phyloP scores from a whole-genome alignment of 192 early-diverging fungal species.

The Gigaspora rosea region DNA sequence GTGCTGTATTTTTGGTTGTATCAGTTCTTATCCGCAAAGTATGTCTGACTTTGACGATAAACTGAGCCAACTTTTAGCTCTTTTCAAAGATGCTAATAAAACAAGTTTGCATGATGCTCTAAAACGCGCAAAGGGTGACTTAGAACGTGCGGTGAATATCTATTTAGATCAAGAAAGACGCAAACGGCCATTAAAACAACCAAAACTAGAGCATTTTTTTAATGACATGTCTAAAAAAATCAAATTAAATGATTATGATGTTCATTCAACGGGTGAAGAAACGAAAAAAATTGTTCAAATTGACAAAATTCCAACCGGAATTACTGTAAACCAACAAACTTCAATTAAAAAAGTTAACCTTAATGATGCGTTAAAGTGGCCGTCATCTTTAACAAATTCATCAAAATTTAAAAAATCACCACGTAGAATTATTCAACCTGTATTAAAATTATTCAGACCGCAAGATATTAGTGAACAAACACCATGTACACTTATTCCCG shows the following conservation, averaged over 20 bases:
- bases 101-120: not conserved
- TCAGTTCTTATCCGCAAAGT: too few species aligned
- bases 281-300: not conserved
- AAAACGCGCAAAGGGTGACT: not conserved
- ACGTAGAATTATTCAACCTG: not conserved
- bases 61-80: not conserved
- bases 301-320: too few species aligned
- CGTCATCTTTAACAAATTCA: too few species aligned
- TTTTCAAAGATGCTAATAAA: conserved; percentile 2
- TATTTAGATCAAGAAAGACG: not conserved
- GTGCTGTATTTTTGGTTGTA: too few species aligned
- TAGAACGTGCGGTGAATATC: not conserved
- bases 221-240: not conserved
- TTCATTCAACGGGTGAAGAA: not conserved
- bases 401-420: not conserved
- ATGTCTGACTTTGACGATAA: not conserved
- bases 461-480: conserved; percentile 37
- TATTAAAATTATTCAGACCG: conserved; percentile 32
- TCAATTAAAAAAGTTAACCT: not conserved
- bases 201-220: not conserved
- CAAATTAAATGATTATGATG: not conserved
- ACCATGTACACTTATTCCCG: conserved; percentile 40
- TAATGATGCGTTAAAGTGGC: not conserved
- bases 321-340: too few species aligned
- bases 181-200: not conserved